Evolutionary conservation across 495 filamentous ascomycete species (phyloP), one percentile per base, ranked within the genome.

Genomic region (Penicillium soppii): DNA sequence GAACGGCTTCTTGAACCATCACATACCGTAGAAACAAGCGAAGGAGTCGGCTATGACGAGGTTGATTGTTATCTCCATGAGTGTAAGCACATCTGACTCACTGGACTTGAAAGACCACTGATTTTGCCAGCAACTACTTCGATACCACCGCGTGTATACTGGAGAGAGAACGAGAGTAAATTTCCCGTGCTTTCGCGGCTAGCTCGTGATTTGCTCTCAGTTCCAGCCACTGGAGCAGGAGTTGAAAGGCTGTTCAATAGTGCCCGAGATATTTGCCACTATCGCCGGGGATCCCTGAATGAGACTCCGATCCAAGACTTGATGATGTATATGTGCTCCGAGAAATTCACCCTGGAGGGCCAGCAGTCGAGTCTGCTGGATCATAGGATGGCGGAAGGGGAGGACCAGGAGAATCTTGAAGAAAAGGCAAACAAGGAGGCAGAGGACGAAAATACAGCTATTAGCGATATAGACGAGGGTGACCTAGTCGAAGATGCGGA

Each of bases 311-410:
- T 50, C 32, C 47, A 50, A 38, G 47, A 50, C 10, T 42, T 50
- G 47, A 50, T 50, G 37, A 50, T 50, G 47, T 41, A 50, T 23
- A 50, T 41, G 25, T 50, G 37, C 45, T 48, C 33, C 17, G 45
- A 39, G 19, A 39, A 36, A 27, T 39, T 48, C 45, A 48, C 33
- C 8, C 20, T 48, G n/a, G 33, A 29, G 45, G 35, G 45, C 38
- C 19, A 48, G 33, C 45, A 39, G 35, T 48, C 29, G 25, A 48
- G 7, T 39, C 45, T 32, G n/a, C 32, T 48, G 22, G 43, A 47
- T 23, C n/a, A n/a, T n/a, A 47, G 35, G 19, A 26, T 29, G 17
- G 23, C 35, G 30, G 43, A 47, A 29, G 23, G 30, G 7, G 43
- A 47, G 43, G 15, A 29, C 23, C 43, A 37, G 35, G 43, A 47